Conservation (phyloP, 75 land plant species). For the Pseudotsuga menziesii region DNA sequence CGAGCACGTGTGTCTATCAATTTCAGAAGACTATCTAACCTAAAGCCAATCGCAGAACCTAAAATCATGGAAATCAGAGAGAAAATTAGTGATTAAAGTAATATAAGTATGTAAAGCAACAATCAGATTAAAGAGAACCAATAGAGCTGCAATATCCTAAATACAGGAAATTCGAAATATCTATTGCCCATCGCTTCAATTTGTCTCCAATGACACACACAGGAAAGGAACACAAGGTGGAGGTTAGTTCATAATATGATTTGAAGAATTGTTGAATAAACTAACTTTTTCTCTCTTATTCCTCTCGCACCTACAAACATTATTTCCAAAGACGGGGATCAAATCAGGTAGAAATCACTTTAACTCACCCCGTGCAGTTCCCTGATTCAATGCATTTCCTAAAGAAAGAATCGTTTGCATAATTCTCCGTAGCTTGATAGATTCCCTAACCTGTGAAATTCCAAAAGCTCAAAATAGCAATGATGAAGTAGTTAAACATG, state of each 20-base stretch:
- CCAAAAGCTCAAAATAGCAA: slow-evolving; percentile 11
- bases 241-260: background rate
- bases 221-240: background rate
- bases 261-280: background rate
- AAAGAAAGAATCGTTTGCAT: slow-evolving; percentile 89
- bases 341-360: background rate
- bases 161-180: background rate
- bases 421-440: slow-evolving; percentile 74
- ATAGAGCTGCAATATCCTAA: background rate
- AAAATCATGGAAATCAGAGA: slow-evolving; percentile 6
- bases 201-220: background rate
- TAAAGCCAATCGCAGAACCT: slow-evolving; percentile 98
- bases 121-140: slow-evolving; percentile 1
- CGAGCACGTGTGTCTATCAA: slow-evolving; percentile 92
- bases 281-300: too few species aligned
- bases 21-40: slow-evolving; percentile 91
- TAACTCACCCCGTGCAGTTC: slow-evolving; percentile 94
- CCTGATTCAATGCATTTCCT: slow-evolving; percentile 94
- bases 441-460: slow-evolving; percentile 60
- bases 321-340: background rate
- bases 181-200: background rate
- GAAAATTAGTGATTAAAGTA: background rate
- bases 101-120: background rate
- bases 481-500: background rate
- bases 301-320: too few species aligned